Evolutionary conservation across 352 stramenopile genomes (phyloP), one percentile per base, ranked within the genome.

Genomic region (Globisporangium emineosum): DNA sequence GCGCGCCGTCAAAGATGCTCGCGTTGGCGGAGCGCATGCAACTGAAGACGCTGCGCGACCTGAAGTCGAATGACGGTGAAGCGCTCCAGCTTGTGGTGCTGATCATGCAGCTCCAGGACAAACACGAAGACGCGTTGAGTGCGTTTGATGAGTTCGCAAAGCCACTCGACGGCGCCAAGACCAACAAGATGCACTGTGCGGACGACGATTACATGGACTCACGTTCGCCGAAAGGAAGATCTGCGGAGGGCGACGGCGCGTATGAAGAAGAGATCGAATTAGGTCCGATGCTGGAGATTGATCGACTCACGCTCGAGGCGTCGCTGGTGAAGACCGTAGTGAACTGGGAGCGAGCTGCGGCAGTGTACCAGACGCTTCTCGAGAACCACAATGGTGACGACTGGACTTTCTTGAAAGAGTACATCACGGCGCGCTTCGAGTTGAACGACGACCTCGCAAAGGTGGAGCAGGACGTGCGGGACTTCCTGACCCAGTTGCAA

Each of bases 201-300:
- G 59, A 65, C 13, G 27, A 53, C 10, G 37, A 68, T 21, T 56
- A 58, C 32, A 29, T 10, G 9, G 35, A 37, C 10, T 45, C 49
- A 33, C 52, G 49, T 8, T 52, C 62, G 9, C n/a, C 49, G 32
- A 86, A 89, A 40, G 76, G 76, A 13, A 73, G 83, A n/a, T 73
- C 82, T 10, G 73, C 78, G 0, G 86, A 95, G 65, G 86, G 83
- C 8, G 70, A 92, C 61, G 86, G 84, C 42, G 78, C 75, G 19
- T 83, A 87, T 68, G 86, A 95, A 45, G 86, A 95, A 43, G 86
- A 95, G 5, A 93, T 95, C 64, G 85, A 89, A 37, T 68, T 92
- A 15, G 87, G 87, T 30, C 80, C 83, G n/a, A 86, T 95, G 80
- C 83, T 94, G 47, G 69, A 74, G 30, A 91, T 93, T 52, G 87